Percentiles rank a stretch among this genome's conserved stretches.
phyloP scores from a whole-genome alignment of 108 stramenopile species.

The Cyclostephanos tholiformis region DNA sequence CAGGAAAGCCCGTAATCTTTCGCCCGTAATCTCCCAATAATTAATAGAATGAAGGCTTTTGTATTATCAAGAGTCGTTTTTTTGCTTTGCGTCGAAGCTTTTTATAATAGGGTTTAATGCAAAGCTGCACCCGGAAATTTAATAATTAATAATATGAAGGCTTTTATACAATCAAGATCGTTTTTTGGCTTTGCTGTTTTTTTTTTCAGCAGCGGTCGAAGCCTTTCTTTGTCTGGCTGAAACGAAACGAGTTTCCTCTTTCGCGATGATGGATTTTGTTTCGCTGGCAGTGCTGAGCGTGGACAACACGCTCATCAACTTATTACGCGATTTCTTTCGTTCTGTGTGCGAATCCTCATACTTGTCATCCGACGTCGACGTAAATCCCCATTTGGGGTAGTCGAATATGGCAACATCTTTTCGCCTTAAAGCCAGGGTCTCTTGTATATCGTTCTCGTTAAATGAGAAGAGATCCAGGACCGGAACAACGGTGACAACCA shows the following conservation, averaged over 20 bases:
- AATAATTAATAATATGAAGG: no score
- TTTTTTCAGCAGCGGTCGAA: conserved; percentile 38
- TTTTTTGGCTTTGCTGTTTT: conserved; percentile 36
- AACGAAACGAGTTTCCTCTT: conserved; percentile 16
- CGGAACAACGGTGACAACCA: conserved; percentile 56
- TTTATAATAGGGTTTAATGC: conserved; percentile 2
- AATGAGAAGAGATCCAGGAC: conserved; percentile 40
- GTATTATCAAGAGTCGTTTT: background rate
- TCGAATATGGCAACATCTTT: conserved; percentile 77
- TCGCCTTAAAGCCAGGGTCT: conserved; percentile 48
- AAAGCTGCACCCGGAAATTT: background rate
- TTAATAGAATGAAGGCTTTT: no score
- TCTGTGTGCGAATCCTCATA: background rate
- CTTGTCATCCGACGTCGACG: background rate
- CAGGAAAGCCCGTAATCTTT: no score
- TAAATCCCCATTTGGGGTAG: conserved; percentile 22
- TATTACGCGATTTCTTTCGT: conserved; percentile 45
- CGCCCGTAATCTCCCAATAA: no score
- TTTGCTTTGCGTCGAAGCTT: conserved; percentile 51
- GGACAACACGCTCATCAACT: conserved; percentile 42
- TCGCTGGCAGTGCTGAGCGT: conserved; percentile 34
- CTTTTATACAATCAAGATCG: background rate
- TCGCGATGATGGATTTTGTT: conserved; percentile 1
- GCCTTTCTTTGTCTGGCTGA: conserved; percentile 68
- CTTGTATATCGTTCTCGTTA: conserved; percentile 9